Conservation (phyloP, 371 early-diverging fungal genomes). For the Chytridiales sp. region DNA sequence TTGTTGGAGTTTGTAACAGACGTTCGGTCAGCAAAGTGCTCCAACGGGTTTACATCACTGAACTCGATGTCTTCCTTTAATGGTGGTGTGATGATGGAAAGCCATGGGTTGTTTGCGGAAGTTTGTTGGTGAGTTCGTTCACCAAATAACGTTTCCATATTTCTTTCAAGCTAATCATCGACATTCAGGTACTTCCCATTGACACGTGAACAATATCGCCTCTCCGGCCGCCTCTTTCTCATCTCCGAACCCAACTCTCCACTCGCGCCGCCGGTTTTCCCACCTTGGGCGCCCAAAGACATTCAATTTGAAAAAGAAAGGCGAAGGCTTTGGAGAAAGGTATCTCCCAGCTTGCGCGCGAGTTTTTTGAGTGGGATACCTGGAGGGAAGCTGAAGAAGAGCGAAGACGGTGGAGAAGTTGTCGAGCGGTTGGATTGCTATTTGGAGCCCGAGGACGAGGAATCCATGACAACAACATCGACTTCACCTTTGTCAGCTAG, state of each 20-base stretch:
- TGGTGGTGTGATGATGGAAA: neutral
- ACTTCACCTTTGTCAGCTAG: no score
- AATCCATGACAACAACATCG: no score
- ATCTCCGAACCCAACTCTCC: neutral
- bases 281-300: constrained; percentile 16
- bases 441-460: constrained; percentile 1
- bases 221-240: constrained; percentile 12
- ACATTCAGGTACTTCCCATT: constrained; percentile 19
- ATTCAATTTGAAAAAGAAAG: constrained; percentile 13
- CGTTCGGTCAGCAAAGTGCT: constrained; percentile 6
- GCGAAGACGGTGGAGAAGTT: no score
- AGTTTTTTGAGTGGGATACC: no score
- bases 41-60: neutral
- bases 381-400: no score
- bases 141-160: neutral
- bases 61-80: neutral
- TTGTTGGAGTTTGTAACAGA: constrained; percentile 13
- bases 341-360: constrained; percentile 10
- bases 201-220: constrained; percentile 19
- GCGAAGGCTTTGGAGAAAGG: constrained; percentile 7
- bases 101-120: constrained; percentile 3
- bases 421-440: neutral
- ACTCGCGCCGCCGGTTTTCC: constrained; percentile 1
- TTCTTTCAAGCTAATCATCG: neutral
- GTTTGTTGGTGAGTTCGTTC: constrained; percentile 10